Conservation (phyloP, 352 stramenopile genomes). For the Phytophthora meadii region DNA sequence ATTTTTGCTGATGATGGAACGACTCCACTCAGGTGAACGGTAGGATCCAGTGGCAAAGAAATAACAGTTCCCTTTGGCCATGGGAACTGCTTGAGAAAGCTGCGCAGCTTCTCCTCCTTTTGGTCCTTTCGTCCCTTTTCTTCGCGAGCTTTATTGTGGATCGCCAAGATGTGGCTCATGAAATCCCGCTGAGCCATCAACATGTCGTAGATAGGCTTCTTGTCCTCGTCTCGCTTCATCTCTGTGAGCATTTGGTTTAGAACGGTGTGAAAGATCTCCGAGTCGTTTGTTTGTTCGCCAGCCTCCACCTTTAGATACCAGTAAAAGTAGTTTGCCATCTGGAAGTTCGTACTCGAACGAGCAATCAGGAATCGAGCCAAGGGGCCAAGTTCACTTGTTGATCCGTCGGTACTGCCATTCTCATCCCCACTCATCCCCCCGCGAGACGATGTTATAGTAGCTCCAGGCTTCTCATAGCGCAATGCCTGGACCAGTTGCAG, state of each 20-base stretch:
- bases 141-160: constrained; percentile 93
- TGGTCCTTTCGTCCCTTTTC: constrained; percentile 95
- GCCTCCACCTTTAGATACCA: constrained; percentile 92
- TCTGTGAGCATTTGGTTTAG: constrained; percentile 95
- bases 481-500: constrained; percentile 99
- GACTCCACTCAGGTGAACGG: constrained; percentile 88
- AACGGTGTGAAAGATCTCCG: constrained; percentile 81
- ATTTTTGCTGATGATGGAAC: constrained; percentile 93
- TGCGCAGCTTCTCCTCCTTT: constrained; percentile 95
- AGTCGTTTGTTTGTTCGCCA: constrained; percentile 72
- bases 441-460: constrained; percentile 41
- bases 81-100: constrained; percentile 88
- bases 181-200: constrained; percentile 93
- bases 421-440: constrained; percentile 54
- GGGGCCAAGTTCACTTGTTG: constrained; percentile 64
- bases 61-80: constrained; percentile 84
- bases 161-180: constrained; percentile 93
- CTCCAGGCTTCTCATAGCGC: constrained; percentile 83
- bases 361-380: constrained; percentile 96
- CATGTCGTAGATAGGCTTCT: constrained; percentile 91
- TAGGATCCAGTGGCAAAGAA: constrained; percentile 89
- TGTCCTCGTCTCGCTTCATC: constrained; percentile 92
- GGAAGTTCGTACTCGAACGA: constrained; percentile 92
- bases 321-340: constrained; percentile 99
- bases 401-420: constrained; percentile 47